phyloP scores from a whole-genome alignment of 1,284 basidiomycete species.

The Boletus sp. region DNA sequence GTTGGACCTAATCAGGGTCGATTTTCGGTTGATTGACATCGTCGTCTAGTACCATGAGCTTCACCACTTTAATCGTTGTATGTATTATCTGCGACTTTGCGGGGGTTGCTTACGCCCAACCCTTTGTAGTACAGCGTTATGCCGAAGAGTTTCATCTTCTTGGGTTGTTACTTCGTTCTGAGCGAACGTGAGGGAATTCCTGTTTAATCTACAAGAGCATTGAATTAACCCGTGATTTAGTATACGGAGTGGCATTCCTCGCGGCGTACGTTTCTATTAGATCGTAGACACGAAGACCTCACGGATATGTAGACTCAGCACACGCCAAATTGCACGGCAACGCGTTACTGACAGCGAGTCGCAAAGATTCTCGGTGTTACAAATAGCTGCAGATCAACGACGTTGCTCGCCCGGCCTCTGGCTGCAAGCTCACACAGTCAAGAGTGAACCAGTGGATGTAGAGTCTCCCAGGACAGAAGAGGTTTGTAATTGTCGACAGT shows the following conservation, averaged over 20 bases:
- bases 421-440: conserved; percentile 2
- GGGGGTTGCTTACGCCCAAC: not conserved
- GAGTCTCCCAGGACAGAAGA: not conserved
- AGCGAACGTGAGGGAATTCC: conserved; percentile 50
- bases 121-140: conserved; percentile 49
- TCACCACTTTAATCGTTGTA: conserved; percentile 57
- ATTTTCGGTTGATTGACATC: conserved; percentile 5
- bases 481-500: conserved; percentile 10
- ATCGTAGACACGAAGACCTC: conserved; percentile 2
- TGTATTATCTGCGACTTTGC: conserved; percentile 1
- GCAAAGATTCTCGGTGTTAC: conserved; percentile 18
- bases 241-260: conserved; percentile 65
- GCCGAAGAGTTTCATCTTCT: conserved; percentile 55
- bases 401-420: conserved; percentile 1
- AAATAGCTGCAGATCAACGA: conserved; percentile 1
- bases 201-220: not conserved
- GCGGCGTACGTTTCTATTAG: conserved; percentile 48
- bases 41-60: conserved; percentile 49
- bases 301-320: conserved; percentile 42
- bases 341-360: conserved; percentile 42
- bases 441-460: not conserved
- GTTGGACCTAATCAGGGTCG: not conserved
- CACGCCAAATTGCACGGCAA: conserved; percentile 43
- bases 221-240: conserved; percentile 32
- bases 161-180: conserved; percentile 56